A percentile compares a stretch with the other conserved stretches of the same genome.
Evolutionary conservation across 2,329 filamentous ascomycete species (phyloP).

Genomic region (Pseudonectria buxi): DNA sequence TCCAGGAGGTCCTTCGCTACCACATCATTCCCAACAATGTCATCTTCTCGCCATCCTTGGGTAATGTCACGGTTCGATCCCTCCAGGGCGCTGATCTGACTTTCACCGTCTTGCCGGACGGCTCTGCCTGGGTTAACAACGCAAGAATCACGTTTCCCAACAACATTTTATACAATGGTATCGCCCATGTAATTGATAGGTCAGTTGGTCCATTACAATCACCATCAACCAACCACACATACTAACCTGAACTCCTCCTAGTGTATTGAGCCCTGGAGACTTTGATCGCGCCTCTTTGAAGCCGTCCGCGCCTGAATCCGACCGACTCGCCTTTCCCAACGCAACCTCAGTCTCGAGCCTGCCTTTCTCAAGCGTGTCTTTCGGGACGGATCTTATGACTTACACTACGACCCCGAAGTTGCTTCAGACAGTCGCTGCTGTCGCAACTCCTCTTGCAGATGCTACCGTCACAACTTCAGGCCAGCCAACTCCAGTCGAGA

Average conservation of each 20-base stretch:
- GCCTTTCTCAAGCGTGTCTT: conserved; percentile 20
- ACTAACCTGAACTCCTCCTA: conserved; percentile 4
- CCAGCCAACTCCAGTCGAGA: too few relatives aligned
- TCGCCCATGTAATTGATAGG: conserved; percentile 28
- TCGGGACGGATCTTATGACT: conserved; percentile 12
- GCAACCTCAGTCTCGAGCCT: conserved; percentile 20
- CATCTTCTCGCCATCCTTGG: conserved; percentile 23
- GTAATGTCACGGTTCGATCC: conserved; percentile 20
- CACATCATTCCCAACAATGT: conserved; percentile 24
- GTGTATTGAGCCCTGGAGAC: conserved; percentile 20
- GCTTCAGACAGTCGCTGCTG: conserved; percentile 20
- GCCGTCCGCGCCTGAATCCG: conserved; percentile 14
- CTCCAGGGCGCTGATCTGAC: conserved; percentile 19
- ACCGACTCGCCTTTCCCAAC: conserved; percentile 21
- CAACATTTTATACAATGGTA: conserved; percentile 24
- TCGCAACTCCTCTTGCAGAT: conserved; percentile 1
- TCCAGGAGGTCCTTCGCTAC: conserved; percentile 23
- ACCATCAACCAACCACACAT: fast-evolving
- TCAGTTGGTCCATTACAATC: conserved; percentile 6
- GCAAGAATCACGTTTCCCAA: conserved; percentile 26
- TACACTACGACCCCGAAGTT: conserved; percentile 22
- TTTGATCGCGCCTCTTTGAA: conserved; percentile 20
- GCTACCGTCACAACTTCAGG: too few relatives aligned
- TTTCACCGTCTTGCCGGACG: conserved; percentile 24
- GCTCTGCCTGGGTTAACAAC: conserved; percentile 24